These are phyloP conservation scores for Candida dajiaensis DNA, from an alignment of 805 yeast species.

Conservation along the genomic window DNA sequence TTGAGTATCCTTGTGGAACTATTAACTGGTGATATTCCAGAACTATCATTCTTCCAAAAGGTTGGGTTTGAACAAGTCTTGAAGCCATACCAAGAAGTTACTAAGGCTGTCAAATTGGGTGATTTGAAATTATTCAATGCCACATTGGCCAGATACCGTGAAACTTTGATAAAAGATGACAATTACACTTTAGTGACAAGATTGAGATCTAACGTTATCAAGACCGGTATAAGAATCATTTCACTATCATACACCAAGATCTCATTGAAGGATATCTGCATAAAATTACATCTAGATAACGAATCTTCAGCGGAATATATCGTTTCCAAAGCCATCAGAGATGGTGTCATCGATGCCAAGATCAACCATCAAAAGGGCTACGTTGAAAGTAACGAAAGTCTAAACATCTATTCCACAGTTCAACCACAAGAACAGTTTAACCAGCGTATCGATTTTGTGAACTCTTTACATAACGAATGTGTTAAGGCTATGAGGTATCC, in stretches of 20 bases:
- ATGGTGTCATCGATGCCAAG: constrained; percentile 93
- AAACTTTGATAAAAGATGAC: constrained; percentile 63
- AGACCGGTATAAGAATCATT: constrained; percentile 93
- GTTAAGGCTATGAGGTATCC: constrained; percentile 96
- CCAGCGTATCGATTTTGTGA: constrained; percentile 90
- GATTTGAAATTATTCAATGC: constrained; percentile 77
- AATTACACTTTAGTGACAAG: constrained; percentile 81
- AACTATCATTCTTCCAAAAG: constrained; percentile 72
- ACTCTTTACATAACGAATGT: constrained; percentile 83
- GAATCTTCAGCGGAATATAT: constrained; percentile 97
- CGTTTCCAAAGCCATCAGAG: constrained; percentile 94
- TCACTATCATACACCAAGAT: constrained; percentile 87
- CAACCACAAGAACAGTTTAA: constrained; percentile 86
- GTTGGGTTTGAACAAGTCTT: constrained; percentile 52
- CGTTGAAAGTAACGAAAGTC: constrained; percentile 83
- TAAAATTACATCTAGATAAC: constrained; percentile 84
- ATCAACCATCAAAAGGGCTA: constrained; percentile 87
- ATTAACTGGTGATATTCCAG: constrained; percentile 96
- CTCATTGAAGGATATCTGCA: constrained; percentile 88
- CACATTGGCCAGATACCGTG: constrained; percentile 58
- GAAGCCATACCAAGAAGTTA: constrained; percentile 77
- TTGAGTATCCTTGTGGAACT: constrained; percentile 83
- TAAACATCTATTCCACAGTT: constrained; percentile 80
- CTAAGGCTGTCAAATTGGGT: constrained; percentile 89
- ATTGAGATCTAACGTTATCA: constrained; percentile 93